A percentile compares a stretch with the other conserved stretches of the same genome.
Conservation (phyloP, 1,284 basidiomycete species). For the Tilletia walkeri region DNA sequence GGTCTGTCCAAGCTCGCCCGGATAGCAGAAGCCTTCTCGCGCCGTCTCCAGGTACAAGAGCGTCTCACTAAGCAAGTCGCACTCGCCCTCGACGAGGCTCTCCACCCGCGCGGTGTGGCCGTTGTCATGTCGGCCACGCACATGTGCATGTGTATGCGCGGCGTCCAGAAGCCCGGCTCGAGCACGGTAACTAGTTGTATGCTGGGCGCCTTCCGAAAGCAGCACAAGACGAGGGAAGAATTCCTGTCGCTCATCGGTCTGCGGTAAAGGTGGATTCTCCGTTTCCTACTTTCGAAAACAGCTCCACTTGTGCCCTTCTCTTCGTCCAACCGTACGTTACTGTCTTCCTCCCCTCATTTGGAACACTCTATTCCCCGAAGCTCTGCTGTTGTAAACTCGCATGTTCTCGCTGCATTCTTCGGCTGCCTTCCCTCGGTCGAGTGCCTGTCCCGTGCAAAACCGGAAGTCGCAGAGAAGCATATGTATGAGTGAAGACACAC, state of each 20-base stretch:
- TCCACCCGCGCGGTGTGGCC: conserved; percentile 94
- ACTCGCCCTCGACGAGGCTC: conserved; percentile 92
- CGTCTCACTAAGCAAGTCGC: conserved; percentile 97
- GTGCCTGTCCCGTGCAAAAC: too few species aligned
- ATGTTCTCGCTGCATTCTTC: too few species aligned
- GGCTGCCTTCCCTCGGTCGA: too few species aligned
- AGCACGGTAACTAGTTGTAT: conserved; percentile 97
- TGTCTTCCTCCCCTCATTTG: too few species aligned
- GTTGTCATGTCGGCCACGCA: conserved; percentile 78
- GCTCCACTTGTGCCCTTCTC: too few species aligned
- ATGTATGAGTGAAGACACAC: too few species aligned
- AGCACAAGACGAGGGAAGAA: conserved; percentile 96
- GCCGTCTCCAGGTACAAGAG: conserved; percentile 95
- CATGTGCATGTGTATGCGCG: conserved; percentile 99
- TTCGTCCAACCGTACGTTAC: too few species aligned
- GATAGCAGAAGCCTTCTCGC: conserved; percentile 95
- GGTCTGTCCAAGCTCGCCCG: conserved; percentile 96
- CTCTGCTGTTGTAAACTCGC: too few species aligned
- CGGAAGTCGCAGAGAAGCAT: too few species aligned
- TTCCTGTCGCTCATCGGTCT: conserved; percentile 55
- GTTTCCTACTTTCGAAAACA: background rate
- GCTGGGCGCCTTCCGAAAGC: conserved; percentile 94
- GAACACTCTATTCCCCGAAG: too few species aligned
- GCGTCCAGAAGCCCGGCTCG: conserved; percentile 96
- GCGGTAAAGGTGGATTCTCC: background rate